phyloP scores from a whole-genome alignment of 2,329 filamentous ascomycete species.

The Penicillium sp. region DNA sequence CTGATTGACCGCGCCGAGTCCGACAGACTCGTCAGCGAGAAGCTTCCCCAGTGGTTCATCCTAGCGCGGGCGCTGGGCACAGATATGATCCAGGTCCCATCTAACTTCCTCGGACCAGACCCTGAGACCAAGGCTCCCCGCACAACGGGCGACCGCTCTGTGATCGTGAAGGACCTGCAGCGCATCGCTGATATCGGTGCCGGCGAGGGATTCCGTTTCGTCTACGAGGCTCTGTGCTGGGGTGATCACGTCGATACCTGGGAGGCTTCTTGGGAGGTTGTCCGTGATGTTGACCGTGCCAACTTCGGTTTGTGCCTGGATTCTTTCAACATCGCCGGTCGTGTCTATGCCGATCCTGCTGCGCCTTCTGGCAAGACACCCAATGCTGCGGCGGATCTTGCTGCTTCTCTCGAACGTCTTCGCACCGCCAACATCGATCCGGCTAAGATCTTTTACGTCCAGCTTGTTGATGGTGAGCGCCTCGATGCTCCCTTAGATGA shows the following conservation, averaged over 20 bases:
- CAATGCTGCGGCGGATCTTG: slow-evolving; percentile 56
- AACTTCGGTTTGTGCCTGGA: slow-evolving; percentile 79
- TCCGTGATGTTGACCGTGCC: slow-evolving; percentile 64
- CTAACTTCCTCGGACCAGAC: slow-evolving; percentile 59
- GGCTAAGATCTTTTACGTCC: slow-evolving; percentile 70
- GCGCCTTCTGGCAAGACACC: slow-evolving; percentile 52
- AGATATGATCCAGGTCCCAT: slow-evolving; percentile 73
- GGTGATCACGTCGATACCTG: slow-evolving; percentile 69
- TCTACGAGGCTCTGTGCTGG: slow-evolving; percentile 73
- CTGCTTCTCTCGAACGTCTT: slow-evolving; percentile 57
- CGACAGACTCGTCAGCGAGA: slow-evolving; percentile 58
- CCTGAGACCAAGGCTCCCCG: slow-evolving; percentile 37
- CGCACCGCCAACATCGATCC: slow-evolving; percentile 56
- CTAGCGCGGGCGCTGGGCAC: slow-evolving; percentile 66
- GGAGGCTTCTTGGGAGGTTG: slow-evolving; percentile 71
- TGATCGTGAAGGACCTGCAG: slow-evolving; percentile 25
- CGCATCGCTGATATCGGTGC: slow-evolving; percentile 69
- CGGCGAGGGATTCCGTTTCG: slow-evolving; percentile 44
- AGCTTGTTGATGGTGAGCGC: slow-evolving; percentile 71
- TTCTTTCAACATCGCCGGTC: slow-evolving; percentile 74
- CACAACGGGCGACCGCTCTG: slow-evolving; percentile 35
- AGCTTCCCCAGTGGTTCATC: slow-evolving; percentile 67
- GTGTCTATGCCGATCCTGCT: slow-evolving; percentile 70
- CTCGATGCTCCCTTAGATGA: slow-evolving; percentile 52
- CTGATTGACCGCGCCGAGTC: slow-evolving; percentile 64